Evolutionary conservation across 768 basidiomycete genomes (phyloP).

Genomic region (Sistotremastrum suecicum): DNA sequence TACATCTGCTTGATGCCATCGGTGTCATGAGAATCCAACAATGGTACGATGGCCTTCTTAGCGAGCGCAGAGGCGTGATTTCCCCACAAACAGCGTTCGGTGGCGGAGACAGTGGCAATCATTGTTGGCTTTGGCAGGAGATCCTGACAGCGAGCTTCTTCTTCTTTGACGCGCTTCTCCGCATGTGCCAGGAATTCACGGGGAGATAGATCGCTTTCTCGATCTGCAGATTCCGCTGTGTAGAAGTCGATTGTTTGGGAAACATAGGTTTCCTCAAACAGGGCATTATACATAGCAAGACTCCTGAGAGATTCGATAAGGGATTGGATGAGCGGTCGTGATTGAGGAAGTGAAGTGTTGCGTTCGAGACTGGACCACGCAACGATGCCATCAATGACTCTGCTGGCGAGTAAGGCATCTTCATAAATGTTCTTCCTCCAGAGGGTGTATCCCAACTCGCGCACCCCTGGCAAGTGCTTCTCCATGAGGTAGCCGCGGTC

Average conservation of each 20-base stretch:
- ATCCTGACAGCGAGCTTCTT: constrained; percentile 36
- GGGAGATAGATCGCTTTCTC: constrained; percentile 25
- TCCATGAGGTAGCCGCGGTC: no score
- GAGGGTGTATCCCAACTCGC: not conserved
- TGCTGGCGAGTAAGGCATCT: constrained; percentile 6
- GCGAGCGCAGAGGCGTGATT: constrained; percentile 12
- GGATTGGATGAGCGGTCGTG: constrained; percentile 25
- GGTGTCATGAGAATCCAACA: constrained; percentile 34
- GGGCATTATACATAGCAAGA: constrained; percentile 38
- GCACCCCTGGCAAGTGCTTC: no score
- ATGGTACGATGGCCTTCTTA: constrained; percentile 33
- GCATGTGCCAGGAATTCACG: constrained; percentile 40
- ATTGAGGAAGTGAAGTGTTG: not conserved
- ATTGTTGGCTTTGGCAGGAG: constrained; percentile 38
- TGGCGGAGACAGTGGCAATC: constrained; percentile 28
- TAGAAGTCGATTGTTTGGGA: constrained; percentile 40
- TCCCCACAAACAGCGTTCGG: constrained; percentile 22
- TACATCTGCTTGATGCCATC: constrained; percentile 40
- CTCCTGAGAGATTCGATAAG: constrained; percentile 45
- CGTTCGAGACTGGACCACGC: not conserved
- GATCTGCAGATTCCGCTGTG: constrained; percentile 29
- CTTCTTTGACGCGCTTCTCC: constrained; percentile 35
- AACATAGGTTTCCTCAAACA: constrained; percentile 45
- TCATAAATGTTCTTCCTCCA: constrained; percentile 5
- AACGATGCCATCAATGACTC: not conserved